These are phyloP conservation scores for Syncephalis plumigaleata DNA, from an alignment of 371 early-diverging fungal genomes.

Conservation along the genomic window DNA sequence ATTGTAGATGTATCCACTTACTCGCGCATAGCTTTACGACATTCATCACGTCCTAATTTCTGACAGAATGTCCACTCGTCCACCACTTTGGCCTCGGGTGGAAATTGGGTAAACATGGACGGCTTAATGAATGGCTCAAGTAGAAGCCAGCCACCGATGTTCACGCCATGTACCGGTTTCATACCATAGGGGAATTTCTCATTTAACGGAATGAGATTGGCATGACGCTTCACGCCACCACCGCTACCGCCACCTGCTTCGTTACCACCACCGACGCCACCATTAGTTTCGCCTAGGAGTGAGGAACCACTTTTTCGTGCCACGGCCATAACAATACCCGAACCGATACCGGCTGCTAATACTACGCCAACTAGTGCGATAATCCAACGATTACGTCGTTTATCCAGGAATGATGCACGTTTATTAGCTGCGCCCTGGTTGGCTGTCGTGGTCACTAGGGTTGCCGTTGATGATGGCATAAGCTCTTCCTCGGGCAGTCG, in stretches of 20 bases:
- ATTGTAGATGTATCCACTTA: conserved; percentile 1
- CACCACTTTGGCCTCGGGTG: conserved; percentile 12
- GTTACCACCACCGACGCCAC: too few species aligned
- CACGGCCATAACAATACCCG: too few species aligned
- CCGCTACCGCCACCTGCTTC: not conserved
- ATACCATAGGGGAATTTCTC: conserved; percentile 12
- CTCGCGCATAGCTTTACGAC: conserved; percentile 8
- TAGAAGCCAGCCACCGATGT: conserved; percentile 41
- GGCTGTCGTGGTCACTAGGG: too few species aligned
- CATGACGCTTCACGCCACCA: conserved; percentile 8
- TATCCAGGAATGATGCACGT: too few species aligned
- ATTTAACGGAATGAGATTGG: conserved; percentile 9
- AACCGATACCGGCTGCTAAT: too few species aligned
- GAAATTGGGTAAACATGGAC: conserved; percentile 13
- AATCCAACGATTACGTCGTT: too few species aligned
- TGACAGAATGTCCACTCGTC: conserved; percentile 28
- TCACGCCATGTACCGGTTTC: conserved; percentile 31
- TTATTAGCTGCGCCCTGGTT: not conserved
- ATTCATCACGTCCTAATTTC: conserved; percentile 11
- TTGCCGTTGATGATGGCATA: too few species aligned
- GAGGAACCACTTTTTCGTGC: too few species aligned
- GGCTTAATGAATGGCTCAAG: conserved; percentile 30
- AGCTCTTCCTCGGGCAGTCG: too few species aligned
- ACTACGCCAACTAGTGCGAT: too few species aligned
- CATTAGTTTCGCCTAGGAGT: too few species aligned